Evolutionary conservation across 225 moss, liverwort and hornwort species (phyloP), one percentile per base, ranked within the genome.

Genomic region (Anthoceros angustus): DNA sequence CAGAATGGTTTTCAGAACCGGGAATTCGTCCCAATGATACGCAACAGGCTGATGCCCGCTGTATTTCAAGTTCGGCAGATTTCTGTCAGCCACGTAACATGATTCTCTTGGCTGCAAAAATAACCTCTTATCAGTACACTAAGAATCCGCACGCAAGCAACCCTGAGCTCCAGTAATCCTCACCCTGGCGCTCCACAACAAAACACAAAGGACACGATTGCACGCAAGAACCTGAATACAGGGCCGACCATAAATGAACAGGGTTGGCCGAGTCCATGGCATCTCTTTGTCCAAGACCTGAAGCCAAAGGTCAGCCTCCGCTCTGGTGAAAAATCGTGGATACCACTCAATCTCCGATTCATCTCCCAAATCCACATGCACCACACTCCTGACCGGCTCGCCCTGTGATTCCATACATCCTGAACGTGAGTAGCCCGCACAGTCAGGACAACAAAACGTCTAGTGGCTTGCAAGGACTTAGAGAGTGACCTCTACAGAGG

Each of bases 231-330:
- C 55, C 55, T 55, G 55, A 55, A 23, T 55, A 23, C 55, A 55
- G 55, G n/a, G n/a, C 14, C 55, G 55, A 55, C 55, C 55, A 20
- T 55, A 55, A 23, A 55, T 11, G 55, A 55, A 55, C n/a, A 55
- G 55, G 55, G 55, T 18, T 8, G 55, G 55, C 55, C 55, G 55
- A 55, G 55, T 18, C 55, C 55, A 55, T 8, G 55, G 55, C 55
- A 55, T 55, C 55, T 55, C n/a, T 15, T 55, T 55, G 55, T 55
- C 55, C 55, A 55, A 55, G 23, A 20, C 55, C n/a, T 15, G 18
- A 18, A 55, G 55, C 55, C 55, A 55, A 9, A 18, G 16, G 23
- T 55, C 55, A 18, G 55, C 55, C n/a, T 55, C 55, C 23, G 55
- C 18, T 18, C n/a, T 23, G 4, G 5, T 8, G 55, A 15, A 9